Evolutionary conservation across 2,329 filamentous ascomycete genomes (phyloP).

Genomic region (Hypoxylon sp.): DNA sequence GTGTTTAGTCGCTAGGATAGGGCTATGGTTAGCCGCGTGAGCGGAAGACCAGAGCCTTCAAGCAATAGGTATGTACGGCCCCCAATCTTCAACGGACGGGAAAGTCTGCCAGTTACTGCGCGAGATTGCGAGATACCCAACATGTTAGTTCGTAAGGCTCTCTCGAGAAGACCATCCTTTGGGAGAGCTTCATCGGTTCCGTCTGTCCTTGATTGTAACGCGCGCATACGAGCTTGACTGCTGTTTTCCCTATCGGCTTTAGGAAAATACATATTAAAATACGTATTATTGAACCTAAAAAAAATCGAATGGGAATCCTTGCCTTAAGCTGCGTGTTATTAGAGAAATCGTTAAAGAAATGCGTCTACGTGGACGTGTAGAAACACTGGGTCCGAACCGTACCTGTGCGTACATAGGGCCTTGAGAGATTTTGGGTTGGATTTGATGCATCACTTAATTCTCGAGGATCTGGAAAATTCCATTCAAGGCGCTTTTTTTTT

Average conservation of each 20-base stretch:
- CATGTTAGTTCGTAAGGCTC: slow-evolving; percentile 1
- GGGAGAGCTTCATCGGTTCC: slow-evolving; percentile 29
- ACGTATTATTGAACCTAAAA: slow-evolving; percentile 24
- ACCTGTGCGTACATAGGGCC: slow-evolving; percentile 28
- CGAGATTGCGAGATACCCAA: slow-evolving; percentile 16
- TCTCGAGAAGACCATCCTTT: slow-evolving; percentile 15
- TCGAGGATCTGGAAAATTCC: slow-evolving; percentile 46
- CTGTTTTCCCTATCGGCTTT: slow-evolving; percentile 32
- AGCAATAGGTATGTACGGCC: slow-evolving; percentile 9
- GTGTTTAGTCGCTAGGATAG: slow-evolving; percentile 25
- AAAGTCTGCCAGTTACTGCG: slow-evolving; percentile 13
- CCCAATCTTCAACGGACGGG: slow-evolving; percentile 31
- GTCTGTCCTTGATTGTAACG: slow-evolving; percentile 33
- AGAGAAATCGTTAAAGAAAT: slow-evolving; percentile 13
- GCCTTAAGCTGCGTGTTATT: slow-evolving; percentile 26
- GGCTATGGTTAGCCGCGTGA: slow-evolving; percentile 36
- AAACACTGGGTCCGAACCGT: slow-evolving; percentile 40
- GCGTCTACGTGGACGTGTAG: slow-evolving; percentile 44
- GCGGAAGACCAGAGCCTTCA: slow-evolving; percentile 30
- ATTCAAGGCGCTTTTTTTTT: slow-evolving; percentile 30
- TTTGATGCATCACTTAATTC: slow-evolving; percentile 43
- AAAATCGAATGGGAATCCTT: slow-evolving; percentile 31
- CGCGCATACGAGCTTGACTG: slow-evolving; percentile 27
- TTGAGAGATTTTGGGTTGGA: slow-evolving; percentile 44
- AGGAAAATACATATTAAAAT: slow-evolving; percentile 10